These are phyloP conservation scores for Exserohilum turcica DNA, from an alignment of 2,329 filamentous ascomycete genomes.

Conservation along the genomic window DNA sequence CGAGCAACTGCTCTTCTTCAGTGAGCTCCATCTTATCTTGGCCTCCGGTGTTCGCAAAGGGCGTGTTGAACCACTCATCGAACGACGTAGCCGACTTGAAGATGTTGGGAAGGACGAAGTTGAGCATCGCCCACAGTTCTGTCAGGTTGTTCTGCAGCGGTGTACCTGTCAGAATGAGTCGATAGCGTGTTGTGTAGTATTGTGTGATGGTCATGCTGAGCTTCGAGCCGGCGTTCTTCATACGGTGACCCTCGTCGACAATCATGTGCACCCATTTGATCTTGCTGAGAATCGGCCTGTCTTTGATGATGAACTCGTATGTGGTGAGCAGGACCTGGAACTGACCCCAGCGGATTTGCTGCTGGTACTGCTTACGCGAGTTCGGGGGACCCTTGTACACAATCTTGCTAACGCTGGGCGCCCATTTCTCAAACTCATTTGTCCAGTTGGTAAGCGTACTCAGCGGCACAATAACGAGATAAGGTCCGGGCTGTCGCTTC, in stretches of 20 bases:
- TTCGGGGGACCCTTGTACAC: conserved; percentile 97
- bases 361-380: conserved; percentile 84
- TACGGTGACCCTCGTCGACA: conserved; percentile 97
- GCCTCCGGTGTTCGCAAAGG: conserved; percentile 95
- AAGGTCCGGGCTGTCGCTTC: conserved; percentile 90
- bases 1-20: conserved; percentile 98
- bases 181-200: conserved; percentile 94
- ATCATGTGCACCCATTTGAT: conserved; percentile 99
- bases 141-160: conserved; percentile 96
- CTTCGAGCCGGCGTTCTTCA: conserved; percentile 98
- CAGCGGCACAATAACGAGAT: conserved; percentile 93
- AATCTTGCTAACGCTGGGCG: conserved; percentile 80
- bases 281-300: conserved; percentile 91
- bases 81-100: conserved; percentile 99
- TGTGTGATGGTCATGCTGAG: conserved; percentile 91
- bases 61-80: conserved; percentile 99
- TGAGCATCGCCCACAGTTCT: conserved; percentile 96
- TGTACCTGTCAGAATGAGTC: conserved; percentile 95
- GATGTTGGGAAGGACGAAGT: conserved; percentile 96
- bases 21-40: conserved; percentile 99
- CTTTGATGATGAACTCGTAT: conserved; percentile 99
- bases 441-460: conserved; percentile 99
- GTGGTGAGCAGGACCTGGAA: conserved; percentile 98
- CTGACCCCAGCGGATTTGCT: conserved; percentile 89
- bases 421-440: conserved; percentile 98